phyloP scores from a whole-genome alignment of 1,284 basidiomycete species.

The Inonotus obliquus region DNA sequence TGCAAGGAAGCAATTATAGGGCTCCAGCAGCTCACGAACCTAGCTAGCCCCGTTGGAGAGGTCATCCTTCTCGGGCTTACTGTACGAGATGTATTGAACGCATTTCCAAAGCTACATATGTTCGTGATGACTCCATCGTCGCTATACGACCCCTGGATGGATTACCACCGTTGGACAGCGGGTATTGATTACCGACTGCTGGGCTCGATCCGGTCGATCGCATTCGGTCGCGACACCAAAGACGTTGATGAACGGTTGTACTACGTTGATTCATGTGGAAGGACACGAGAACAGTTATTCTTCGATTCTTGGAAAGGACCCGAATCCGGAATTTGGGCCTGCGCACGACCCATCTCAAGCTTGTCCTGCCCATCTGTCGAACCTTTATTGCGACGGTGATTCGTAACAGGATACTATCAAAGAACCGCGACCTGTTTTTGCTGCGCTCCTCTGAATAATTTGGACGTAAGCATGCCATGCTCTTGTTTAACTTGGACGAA shows the following conservation, averaged over 20 bases:
- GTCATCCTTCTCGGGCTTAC: background rate
- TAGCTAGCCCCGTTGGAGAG: background rate
- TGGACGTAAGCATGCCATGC: too few relatives aligned
- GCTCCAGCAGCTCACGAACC: background rate
- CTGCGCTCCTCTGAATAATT: too few relatives aligned
- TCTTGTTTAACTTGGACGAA: too few relatives aligned
- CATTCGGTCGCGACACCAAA: background rate
- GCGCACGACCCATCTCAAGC: background rate
- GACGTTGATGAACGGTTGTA: background rate
- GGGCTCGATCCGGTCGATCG: background rate
- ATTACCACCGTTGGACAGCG: background rate
- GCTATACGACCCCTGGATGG: background rate
- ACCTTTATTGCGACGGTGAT: too few relatives aligned
- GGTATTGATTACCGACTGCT: background rate
- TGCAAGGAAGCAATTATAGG: background rate
- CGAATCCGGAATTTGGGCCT: background rate
- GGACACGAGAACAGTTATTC: background rate
- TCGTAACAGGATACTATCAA: too few relatives aligned
- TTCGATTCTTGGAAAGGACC: background rate
- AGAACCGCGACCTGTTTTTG: too few relatives aligned
- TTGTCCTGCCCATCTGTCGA: too few relatives aligned
- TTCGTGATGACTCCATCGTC: background rate
- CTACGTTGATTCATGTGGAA: background rate
- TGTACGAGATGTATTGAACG: background rate
- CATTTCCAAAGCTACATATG: background rate